These are phyloP conservation scores for Colletotrichum sp. DNA, from an alignment of 2,329 filamentous ascomycete genomes.

Conservation along the genomic window DNA sequence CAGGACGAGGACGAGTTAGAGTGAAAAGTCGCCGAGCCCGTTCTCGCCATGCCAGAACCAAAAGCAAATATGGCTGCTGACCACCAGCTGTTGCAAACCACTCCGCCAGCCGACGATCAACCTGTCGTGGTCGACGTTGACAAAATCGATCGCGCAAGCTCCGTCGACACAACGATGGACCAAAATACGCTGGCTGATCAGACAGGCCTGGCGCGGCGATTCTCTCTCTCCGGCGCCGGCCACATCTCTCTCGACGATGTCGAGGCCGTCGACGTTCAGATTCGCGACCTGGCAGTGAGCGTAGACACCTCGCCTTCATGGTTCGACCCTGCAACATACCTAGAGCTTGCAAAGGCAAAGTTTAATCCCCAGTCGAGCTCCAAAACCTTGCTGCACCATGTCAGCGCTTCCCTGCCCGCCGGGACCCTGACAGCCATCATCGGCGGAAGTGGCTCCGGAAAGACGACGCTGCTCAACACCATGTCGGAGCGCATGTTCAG, in stretches of 20 bases:
- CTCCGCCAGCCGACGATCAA: background rate
- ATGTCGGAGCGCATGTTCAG: constrained; percentile 73
- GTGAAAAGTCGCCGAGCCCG: background rate
- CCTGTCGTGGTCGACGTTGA: constrained; percentile 27
- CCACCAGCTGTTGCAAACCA: background rate
- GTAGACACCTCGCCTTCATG: constrained; percentile 64
- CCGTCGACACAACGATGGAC: constrained; percentile 34
- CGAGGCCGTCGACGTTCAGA: constrained; percentile 57
- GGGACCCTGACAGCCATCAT: constrained; percentile 78
- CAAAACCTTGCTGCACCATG: constrained; percentile 65
- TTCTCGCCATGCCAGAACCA: background rate
- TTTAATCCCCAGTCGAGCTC: constrained; percentile 40
- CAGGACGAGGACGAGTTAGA: background rate
- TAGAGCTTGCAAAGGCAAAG: constrained; percentile 40
- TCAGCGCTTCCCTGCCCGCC: constrained; percentile 67
- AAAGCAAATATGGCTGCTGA: background rate
- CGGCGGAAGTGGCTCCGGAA: constrained; percentile 75
- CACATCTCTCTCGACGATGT: constrained; percentile 56
- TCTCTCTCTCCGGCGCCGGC: constrained; percentile 37
- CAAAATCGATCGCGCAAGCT: constrained; percentile 36
- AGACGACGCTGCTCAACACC: constrained; percentile 74
- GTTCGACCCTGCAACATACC: constrained; percentile 52
- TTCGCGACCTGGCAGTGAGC: constrained; percentile 58
- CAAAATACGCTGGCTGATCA: constrained; percentile 18
- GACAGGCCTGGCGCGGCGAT: constrained; percentile 18